Evolutionary conservation across 331 rosid species (phyloP).

Genomic region (Phaseolus coccineus): DNA sequence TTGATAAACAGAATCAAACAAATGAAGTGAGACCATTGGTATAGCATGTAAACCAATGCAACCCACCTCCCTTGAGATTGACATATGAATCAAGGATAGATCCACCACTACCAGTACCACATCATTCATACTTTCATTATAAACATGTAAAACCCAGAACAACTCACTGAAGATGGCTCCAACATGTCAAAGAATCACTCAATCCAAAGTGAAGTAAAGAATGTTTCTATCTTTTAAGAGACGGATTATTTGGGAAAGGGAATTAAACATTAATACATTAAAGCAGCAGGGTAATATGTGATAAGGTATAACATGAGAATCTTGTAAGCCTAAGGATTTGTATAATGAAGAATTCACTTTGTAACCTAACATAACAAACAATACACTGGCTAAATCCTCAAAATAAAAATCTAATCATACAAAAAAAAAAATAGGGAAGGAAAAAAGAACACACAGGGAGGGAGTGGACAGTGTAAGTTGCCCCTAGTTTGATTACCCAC

Average conservation of each 20-base stretch:
- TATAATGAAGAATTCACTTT: not conserved
- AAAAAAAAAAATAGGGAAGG: not conserved
- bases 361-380: not conserved
- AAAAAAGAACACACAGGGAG: not conserved
- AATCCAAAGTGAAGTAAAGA: not conserved
- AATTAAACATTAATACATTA: not conserved
- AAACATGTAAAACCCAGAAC: not conserved
- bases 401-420: not conserved
- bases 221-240: not conserved
- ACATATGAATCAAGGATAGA: not conserved
- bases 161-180: conserved; percentile 4
- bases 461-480: not conserved
- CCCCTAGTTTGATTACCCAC: conserved; percentile 15
- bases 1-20: no score
- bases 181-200: conserved; percentile 10
- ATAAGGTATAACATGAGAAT: conserved; percentile 1
- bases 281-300: not conserved
- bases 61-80: not conserved
- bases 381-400: conserved; percentile 4
- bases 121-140: not conserved
- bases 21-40: no score
- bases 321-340: not conserved
- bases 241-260: not conserved
- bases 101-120: not conserved
- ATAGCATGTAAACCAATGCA: no score